phyloP scores from a whole-genome alignment of 192 early-diverging fungal species.

The Endogone sp. region DNA sequence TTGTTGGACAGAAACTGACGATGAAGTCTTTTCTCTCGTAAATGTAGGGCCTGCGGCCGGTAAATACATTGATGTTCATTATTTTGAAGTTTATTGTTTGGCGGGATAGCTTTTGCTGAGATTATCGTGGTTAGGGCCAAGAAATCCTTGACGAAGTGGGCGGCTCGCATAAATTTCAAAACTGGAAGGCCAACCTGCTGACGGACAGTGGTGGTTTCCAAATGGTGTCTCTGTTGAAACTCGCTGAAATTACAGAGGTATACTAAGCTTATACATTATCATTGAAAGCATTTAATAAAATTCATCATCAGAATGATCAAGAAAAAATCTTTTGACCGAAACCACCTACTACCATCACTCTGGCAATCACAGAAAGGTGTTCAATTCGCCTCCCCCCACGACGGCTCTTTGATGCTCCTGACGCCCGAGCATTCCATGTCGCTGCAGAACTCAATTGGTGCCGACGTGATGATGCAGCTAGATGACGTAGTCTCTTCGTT shows the following conservation, averaged over 20 bases:
- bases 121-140: conserved; percentile 53
- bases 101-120: conserved; percentile 25
- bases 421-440: conserved; percentile 86
- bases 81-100: background rate
- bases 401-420: conserved; percentile 74
- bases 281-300: no score
- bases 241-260: conserved; percentile 75
- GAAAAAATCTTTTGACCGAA: background rate
- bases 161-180: conserved; percentile 77
- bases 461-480: conserved; percentile 91
- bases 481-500: conserved; percentile 87
- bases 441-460: conserved; percentile 82
- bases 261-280: no score
- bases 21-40: background rate
- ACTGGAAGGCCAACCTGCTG: conserved; percentile 74
- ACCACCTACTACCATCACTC: background rate
- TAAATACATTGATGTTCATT: background rate
- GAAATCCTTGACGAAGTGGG: conserved; percentile 70
- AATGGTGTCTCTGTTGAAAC: conserved; percentile 84
- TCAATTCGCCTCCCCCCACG: conserved; percentile 81
- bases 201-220: conserved; percentile 88
- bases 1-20: no score
- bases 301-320: background rate
- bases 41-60: conserved; percentile 31
- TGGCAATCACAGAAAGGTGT: conserved; percentile 52